Percentiles rank a stretch among this genome's conserved stretches.
Conservation (phyloP, 441 rosid species). For the Cnidoscolus chayamansa region DNA sequence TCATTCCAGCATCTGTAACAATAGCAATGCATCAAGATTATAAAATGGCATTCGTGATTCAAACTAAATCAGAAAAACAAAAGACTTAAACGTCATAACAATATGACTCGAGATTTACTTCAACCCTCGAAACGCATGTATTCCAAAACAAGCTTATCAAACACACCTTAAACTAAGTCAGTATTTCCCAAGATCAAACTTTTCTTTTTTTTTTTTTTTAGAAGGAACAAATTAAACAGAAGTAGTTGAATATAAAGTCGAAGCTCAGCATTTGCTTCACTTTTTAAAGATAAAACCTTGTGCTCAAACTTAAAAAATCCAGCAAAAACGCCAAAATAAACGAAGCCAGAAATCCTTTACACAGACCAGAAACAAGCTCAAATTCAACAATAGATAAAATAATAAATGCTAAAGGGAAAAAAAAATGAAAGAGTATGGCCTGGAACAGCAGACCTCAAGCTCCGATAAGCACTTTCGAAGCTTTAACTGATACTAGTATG, state of each 20-base stretch:
- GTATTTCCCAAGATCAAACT: constrained; percentile 20
- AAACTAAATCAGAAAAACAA: background rate
- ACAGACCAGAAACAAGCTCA: constrained; percentile 2
- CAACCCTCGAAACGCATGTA: background rate
- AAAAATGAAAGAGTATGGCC: constrained; percentile 39
- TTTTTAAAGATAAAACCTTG: constrained; percentile 5
- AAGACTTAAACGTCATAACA: background rate
- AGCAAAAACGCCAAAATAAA: background rate
- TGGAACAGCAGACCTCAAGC: constrained; percentile 24
- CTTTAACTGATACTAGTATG: constrained; percentile 14
- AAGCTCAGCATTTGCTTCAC: constrained; percentile 12
- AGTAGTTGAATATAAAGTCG: background rate
- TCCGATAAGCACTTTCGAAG: constrained; percentile 19
- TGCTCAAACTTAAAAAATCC: background rate
- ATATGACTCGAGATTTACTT: background rate
- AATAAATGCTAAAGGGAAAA: background rate
- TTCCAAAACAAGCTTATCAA: background rate
- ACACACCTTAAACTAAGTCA: background rate
- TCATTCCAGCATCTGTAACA: constrained; percentile 32
- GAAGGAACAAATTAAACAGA: background rate
- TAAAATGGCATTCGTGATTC: background rate
- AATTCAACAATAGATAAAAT: background rate
- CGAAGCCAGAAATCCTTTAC: too few species aligned
- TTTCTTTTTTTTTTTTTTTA: too few species aligned
- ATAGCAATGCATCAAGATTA: constrained; percentile 11